phyloP scores from a whole-genome alignment of 257 asterid genomes.

The Lantana camara region DNA sequence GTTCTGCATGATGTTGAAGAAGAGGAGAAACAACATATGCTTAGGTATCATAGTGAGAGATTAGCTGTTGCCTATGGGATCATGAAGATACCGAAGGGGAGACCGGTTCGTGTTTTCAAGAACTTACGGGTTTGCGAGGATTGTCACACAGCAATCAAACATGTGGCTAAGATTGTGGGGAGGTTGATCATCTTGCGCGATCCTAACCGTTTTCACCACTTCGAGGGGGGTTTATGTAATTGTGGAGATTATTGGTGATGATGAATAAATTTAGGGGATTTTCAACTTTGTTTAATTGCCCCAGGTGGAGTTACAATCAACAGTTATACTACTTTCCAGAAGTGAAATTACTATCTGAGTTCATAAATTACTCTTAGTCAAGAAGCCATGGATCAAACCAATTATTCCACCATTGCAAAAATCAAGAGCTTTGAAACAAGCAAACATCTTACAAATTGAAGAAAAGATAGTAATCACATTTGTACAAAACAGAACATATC shows the following conservation, averaged over 20 bases:
- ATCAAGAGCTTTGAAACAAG: not conserved
- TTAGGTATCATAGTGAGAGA: constrained; percentile 89
- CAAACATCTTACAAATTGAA: not conserved
- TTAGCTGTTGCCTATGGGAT: constrained; percentile 90
- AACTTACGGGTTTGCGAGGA: constrained; percentile 93
- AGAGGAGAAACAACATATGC: constrained; percentile 88
- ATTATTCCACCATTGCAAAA: no score
- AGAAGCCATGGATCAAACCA: no score
- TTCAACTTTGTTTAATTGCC: no score
- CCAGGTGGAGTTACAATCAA: no score
- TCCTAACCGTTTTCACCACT: constrained; percentile 93
- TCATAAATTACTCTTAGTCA: no score
- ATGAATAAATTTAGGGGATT: not conserved
- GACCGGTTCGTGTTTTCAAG: constrained; percentile 84
- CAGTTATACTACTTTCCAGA: no score
- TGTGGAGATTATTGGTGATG: constrained; percentile 94
- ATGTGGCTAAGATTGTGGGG: constrained; percentile 74
- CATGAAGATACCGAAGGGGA: constrained; percentile 67
- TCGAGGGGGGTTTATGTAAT: constrained; percentile 74
- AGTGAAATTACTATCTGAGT: no score
- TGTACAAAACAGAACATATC: constrained; percentile 8
- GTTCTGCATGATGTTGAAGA: constrained; percentile 96
- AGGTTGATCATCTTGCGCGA: constrained; percentile 82
- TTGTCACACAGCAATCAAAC: constrained; percentile 83
- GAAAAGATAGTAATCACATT: not conserved